A percentile compares a stretch with the other conserved stretches of the same genome.
These are phyloP conservation scores for Ceratocystis variospora DNA, from an alignment of 2,329 filamentous ascomycete species.

Conservation along the genomic window DNA sequence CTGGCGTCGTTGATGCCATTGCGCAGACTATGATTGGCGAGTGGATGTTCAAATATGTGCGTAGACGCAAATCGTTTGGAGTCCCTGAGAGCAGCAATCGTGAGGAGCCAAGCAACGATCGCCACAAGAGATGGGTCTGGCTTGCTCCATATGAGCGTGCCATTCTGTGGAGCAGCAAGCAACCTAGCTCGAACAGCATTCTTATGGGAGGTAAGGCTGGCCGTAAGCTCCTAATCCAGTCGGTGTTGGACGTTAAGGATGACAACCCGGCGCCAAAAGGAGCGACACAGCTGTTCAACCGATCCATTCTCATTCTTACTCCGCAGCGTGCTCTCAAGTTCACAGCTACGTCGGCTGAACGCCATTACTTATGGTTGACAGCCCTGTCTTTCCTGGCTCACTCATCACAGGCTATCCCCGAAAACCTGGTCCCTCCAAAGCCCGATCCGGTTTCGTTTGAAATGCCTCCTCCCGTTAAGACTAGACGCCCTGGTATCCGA, in stretches of 20 bases:
- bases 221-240: slow-evolving; percentile 89
- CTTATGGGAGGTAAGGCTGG: slow-evolving; percentile 78
- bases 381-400: slow-evolving; percentile 90
- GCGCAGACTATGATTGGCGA: slow-evolving; percentile 97
- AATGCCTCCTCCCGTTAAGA: slow-evolving; percentile 33
- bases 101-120: slow-evolving; percentile 58
- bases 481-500: slow-evolving; percentile 49
- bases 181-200: slow-evolving; percentile 75
- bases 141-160: slow-evolving; percentile 89
- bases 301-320: slow-evolving; percentile 88
- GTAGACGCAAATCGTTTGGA: slow-evolving; percentile 80
- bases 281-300: slow-evolving; percentile 56
- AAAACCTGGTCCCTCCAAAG: slow-evolving; percentile 46
- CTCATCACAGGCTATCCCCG: slow-evolving; percentile 66
- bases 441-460: slow-evolving; percentile 38
- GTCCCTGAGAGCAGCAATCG: slow-evolving; percentile 52
- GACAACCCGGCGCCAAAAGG: slow-evolving; percentile 74
- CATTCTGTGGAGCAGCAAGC: slow-evolving; percentile 97
- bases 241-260: slow-evolving; percentile 92
- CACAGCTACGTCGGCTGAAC: slow-evolving; percentile 66
- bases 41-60: slow-evolving; percentile 88
- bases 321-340: slow-evolving; percentile 91
- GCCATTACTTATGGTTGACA: slow-evolving; percentile 90
- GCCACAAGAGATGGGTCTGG: slow-evolving; percentile 98
- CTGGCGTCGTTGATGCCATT: slow-evolving; percentile 87